phyloP scores from a whole-genome alignment of 441 rosid species.

The Jatropha multifida region DNA sequence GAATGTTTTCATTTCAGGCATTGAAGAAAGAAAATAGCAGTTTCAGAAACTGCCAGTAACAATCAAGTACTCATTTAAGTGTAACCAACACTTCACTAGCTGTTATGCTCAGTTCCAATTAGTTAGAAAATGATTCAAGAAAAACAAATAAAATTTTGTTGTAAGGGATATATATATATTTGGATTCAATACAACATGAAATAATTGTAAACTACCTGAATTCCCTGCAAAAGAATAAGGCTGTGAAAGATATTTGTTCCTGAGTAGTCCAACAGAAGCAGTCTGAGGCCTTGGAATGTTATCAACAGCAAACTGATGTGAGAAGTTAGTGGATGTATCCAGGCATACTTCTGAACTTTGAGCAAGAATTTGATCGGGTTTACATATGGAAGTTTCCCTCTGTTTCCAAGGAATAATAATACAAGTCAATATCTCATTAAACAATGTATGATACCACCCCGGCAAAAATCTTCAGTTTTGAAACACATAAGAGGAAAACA shows the following conservation, averaged over 20 bases:
- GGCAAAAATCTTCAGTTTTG: neutral
- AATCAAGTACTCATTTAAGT: neutral
- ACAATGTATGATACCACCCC: neutral
- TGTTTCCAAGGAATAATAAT: constrained; percentile 22
- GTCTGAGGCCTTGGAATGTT: constrained; percentile 33
- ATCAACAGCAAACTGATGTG: constrained; percentile 40
- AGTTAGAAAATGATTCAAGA: constrained; percentile 2
- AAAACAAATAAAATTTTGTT: neutral
- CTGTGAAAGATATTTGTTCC: constrained; percentile 37
- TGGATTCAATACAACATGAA: neutral
- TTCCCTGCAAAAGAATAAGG: constrained; percentile 46
- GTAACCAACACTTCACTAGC: neutral
- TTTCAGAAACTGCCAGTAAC: neutral
- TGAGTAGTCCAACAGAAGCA: constrained; percentile 34
- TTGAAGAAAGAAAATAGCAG: neutral
- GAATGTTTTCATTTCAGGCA: neutral
- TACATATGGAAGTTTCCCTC: constrained; percentile 29
- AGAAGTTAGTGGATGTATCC: constrained; percentile 29
- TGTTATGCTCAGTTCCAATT: neutral
- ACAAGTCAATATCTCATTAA: constrained; percentile 12
- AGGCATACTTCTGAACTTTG: constrained; percentile 38
- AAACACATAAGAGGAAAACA: neutral
- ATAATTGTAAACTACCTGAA: constrained; percentile 38
- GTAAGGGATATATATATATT: too few species aligned
- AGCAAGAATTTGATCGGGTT: constrained; percentile 33